phyloP scores from a whole-genome alignment of 2,329 filamentous ascomycete genomes.

The Apiospora pterosperma region DNA sequence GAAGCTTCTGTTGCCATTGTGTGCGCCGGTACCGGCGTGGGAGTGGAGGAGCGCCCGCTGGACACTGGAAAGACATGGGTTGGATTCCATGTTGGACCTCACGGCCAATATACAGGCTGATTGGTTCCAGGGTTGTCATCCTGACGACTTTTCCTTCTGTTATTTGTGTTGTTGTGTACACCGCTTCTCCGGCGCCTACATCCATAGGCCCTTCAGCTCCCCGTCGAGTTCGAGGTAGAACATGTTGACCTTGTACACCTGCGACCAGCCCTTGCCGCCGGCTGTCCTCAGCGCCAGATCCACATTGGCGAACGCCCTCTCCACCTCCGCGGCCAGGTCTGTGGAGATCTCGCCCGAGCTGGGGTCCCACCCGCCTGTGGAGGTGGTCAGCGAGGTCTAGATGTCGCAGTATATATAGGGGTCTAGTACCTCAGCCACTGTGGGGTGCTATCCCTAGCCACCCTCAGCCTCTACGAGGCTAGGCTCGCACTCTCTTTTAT shows the following conservation, averaged over 20 bases:
- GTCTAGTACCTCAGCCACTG: too few relatives aligned
- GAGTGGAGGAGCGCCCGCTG: too few relatives aligned
- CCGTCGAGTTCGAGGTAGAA: conserved; percentile 42
- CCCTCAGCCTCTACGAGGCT: too few relatives aligned
- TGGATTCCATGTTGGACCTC: too few relatives aligned
- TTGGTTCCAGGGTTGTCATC: too few relatives aligned
- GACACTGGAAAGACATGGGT: too few relatives aligned
- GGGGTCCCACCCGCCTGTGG: conserved; percentile 29
- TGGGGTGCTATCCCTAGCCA: too few relatives aligned
- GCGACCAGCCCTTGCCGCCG: conserved; percentile 53
- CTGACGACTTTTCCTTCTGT: too few relatives aligned
- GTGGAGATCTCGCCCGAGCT: conserved; percentile 20
- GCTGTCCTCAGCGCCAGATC: conserved; percentile 46
- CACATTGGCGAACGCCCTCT: conserved; percentile 53
- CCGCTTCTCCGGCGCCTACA: conserved; percentile 44
- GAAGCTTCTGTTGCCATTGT: background rate
- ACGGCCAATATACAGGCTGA: too few relatives aligned
- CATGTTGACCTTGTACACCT: conserved; percentile 47
- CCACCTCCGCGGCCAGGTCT: conserved; percentile 43
- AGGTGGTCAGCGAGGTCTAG: background rate
- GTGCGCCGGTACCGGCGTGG: background rate
- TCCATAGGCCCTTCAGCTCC: conserved; percentile 37
- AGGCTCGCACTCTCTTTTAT: too few relatives aligned
- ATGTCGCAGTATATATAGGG: too few relatives aligned
- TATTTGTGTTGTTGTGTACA: conserved; percentile 52